Evolutionary conservation across 2,329 filamentous ascomycete genomes (phyloP).

Genomic region (Teratosphaeria gauchensis): DNA sequence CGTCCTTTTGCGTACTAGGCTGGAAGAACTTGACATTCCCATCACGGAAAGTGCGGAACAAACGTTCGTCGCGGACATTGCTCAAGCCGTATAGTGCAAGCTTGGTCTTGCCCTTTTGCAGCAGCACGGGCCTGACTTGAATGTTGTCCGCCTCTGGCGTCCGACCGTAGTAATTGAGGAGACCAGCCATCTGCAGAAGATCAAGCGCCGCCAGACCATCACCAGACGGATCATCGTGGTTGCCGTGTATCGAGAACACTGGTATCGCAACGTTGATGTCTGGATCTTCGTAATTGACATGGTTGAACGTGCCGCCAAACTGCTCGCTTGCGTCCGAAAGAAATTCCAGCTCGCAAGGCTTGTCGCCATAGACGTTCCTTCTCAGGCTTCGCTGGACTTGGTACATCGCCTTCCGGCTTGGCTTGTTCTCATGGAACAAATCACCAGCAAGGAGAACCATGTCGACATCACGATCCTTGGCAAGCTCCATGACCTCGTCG

Average conservation of each 20-base stretch:
- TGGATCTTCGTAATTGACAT: constrained; percentile 95
- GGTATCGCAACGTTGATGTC: constrained; percentile 97
- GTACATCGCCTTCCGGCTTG: constrained; percentile 89
- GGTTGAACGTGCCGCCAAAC: constrained; percentile 70
- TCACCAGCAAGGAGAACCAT: constrained; percentile 95
- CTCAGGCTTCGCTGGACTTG: constrained; percentile 93
- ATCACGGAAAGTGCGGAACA: constrained; percentile 89
- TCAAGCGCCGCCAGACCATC: constrained; percentile 88
- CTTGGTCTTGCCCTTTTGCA: constrained; percentile 91
- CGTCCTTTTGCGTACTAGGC: constrained; percentile 65
- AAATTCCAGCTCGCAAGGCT: constrained; percentile 90
- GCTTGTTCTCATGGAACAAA: constrained; percentile 96
- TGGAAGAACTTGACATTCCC: constrained; percentile 90
- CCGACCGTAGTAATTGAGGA: constrained; percentile 93
- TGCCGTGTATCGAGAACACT: constrained; percentile 96
- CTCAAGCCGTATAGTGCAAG: constrained; percentile 88
- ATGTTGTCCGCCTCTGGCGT: constrained; percentile 91
- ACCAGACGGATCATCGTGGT: constrained; percentile 96
- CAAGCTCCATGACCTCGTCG: constrained; percentile 87
- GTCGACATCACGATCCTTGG: constrained; percentile 81
- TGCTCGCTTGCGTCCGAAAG: constrained; percentile 86
- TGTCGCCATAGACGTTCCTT: constrained; percentile 89
- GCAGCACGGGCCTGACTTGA: constrained; percentile 75
- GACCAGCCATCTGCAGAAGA: constrained; percentile 76
- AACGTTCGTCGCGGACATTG: constrained; percentile 88